Conservation (phyloP, 179 eudicot genomes). For the Beta lomatogona region DNA sequence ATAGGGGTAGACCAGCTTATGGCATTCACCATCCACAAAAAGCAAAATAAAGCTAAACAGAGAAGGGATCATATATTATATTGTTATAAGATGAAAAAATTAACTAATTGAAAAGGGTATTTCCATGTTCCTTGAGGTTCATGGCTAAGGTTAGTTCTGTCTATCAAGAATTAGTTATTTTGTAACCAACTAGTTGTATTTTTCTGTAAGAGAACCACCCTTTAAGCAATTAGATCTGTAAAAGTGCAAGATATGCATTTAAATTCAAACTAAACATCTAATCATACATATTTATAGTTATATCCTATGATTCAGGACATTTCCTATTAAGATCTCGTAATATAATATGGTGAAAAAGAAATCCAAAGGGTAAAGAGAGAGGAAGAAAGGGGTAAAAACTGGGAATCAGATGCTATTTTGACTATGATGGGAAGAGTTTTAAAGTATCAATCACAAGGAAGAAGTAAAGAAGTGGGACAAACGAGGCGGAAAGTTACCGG, state of each 20-base stretch:
- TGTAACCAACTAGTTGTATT: neutral
- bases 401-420: constrained; percentile 31
- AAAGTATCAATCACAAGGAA: constrained; percentile 22
- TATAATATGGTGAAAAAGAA: constrained; percentile 9
- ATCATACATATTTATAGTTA: neutral
- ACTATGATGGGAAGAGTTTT: constrained; percentile 18
- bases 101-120: neutral
- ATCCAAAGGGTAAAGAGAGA: neutral
- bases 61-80: neutral
- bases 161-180: neutral
- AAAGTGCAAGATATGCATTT: neutral
- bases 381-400: constrained; percentile 12
- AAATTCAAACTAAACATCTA: neutral
- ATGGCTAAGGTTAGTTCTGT: neutral
- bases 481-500: constrained; percentile 19
- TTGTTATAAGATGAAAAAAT: neutral
- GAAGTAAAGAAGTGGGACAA: neutral
- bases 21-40: neutral
- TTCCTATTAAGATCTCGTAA: neutral
- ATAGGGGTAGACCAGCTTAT: neutral
- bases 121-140: neutral
- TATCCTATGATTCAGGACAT: neutral
- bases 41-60: neutral
- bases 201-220: neutral
- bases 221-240: neutral